Conservation (phyloP, 2,329 filamentous ascomycete genomes). For the Sporothrix euskadiensis region DNA sequence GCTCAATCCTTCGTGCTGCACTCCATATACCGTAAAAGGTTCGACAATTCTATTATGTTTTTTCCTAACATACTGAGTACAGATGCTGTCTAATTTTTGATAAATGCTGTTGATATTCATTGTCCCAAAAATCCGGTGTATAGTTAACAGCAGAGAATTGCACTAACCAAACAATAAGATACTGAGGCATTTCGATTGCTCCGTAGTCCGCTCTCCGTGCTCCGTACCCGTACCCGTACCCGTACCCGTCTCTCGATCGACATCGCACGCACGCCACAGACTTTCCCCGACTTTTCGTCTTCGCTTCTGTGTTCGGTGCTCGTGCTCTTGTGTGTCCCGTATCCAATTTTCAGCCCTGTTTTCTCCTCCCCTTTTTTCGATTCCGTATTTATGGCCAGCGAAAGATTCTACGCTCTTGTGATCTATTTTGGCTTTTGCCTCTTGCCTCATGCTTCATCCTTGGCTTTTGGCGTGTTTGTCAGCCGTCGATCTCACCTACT, state of each 20-base stretch:
- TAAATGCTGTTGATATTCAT: neutral
- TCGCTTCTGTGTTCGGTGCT: neutral
- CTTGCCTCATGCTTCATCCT: neutral
- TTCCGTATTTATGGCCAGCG: neutral
- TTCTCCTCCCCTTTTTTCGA: neutral
- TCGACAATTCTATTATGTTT: neutral
- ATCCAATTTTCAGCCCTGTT: neutral
- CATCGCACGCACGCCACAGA: neutral
- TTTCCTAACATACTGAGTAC: too few species aligned
- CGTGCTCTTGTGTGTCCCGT: neutral
- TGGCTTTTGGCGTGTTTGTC: neutral
- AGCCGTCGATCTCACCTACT: constrained; percentile 4
- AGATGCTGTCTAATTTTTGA: neutral
- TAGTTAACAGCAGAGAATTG: neutral
- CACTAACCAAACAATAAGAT: neutral
- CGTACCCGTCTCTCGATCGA: neutral
- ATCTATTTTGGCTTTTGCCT: neutral
- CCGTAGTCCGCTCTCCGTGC: neutral
- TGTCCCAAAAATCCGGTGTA: neutral
- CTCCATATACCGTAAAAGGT: neutral
- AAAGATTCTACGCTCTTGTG: neutral
- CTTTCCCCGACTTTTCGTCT: neutral
- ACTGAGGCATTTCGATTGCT: neutral
- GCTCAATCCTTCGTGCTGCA: neutral
- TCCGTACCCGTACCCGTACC: constrained; percentile 13